A percentile compares a stretch with the other conserved stretches of the same genome.
Evolutionary conservation across 768 basidiomycete species (phyloP).

Genomic region (Lanmaoa rubissima): DNA sequence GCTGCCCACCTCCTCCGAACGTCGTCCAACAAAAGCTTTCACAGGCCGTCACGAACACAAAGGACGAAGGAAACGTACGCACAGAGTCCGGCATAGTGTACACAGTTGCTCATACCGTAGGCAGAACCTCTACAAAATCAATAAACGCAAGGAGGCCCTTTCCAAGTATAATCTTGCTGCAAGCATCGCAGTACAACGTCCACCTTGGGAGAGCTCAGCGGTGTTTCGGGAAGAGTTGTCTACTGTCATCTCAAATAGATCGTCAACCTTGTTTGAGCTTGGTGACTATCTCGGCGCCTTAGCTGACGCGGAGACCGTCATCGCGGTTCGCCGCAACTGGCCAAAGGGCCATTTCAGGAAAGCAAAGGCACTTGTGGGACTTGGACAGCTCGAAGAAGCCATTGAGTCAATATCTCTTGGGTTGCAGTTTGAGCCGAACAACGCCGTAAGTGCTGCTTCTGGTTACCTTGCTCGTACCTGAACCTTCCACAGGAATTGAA

Average conservation of each 20-base stretch:
- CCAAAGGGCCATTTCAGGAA: constrained; percentile 96
- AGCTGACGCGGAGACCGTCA: constrained; percentile 89
- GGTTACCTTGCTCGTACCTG: background rate
- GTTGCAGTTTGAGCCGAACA: constrained; percentile 77
- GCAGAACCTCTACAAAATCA: constrained; percentile 75
- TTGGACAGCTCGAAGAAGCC: constrained; percentile 70
- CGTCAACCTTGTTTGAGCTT: constrained; percentile 78
- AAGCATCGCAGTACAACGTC: constrained; percentile 72
- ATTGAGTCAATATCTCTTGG: constrained; percentile 80
- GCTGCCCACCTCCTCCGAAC: constrained; percentile 79
- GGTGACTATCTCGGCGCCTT: constrained; percentile 76
- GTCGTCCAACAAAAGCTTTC: constrained; percentile 74
- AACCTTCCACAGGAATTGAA: constrained; percentile 30
- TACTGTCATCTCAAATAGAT: constrained; percentile 87
- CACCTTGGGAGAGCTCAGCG: constrained; percentile 85
- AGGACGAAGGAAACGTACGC: constrained; percentile 94
- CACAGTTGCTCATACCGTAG: constrained; percentile 12
- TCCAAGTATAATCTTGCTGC: constrained; percentile 78
- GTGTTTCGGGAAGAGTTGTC: constrained; percentile 89
- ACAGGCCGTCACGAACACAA: constrained; percentile 69
- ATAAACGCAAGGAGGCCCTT: constrained; percentile 70
- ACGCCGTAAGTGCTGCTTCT: constrained; percentile 40
- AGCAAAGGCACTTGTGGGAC: constrained; percentile 80
- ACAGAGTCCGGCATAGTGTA: background rate
- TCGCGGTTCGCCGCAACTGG: constrained; percentile 82